These are phyloP conservation scores for Suillus decipiens DNA, from an alignment of 768 basidiomycete genomes.

Conservation along the genomic window DNA sequence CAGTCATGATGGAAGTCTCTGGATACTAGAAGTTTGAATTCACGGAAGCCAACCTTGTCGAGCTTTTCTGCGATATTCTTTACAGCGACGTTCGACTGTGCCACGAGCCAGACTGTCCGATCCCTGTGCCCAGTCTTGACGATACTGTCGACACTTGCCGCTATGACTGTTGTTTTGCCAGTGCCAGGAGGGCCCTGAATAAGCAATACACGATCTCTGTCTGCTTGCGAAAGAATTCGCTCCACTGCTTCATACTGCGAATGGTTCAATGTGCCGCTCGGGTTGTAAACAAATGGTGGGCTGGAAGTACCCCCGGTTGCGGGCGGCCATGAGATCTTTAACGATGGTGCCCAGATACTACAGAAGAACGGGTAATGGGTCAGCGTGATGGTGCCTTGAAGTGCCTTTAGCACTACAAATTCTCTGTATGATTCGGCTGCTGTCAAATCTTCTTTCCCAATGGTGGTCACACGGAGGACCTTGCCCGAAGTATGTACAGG, in stretches of 20 bases:
- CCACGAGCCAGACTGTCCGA: conserved; percentile 39
- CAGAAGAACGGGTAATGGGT: conserved; percentile 15
- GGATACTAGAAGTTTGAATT: conserved; percentile 45
- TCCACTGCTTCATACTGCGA: conserved; percentile 33
- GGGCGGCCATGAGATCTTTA: conserved; percentile 20
- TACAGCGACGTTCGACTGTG: conserved; percentile 53
- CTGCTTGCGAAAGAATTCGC: conserved; percentile 26
- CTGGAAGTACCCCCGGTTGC: neutral
- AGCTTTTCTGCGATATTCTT: conserved; percentile 54
- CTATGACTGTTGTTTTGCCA: conserved; percentile 47
- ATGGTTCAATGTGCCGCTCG: conserved; percentile 17
- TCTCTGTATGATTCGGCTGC: conserved; percentile 45
- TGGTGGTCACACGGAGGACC: conserved; percentile 43
- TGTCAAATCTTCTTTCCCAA: conserved; percentile 57
- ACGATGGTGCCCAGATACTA: conserved; percentile 21
- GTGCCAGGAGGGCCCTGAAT: conserved; percentile 44
- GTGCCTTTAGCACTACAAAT: conserved; percentile 20
- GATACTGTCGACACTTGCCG: conserved; percentile 34
- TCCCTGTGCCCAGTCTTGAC: conserved; percentile 10
- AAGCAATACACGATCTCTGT: conserved; percentile 25
- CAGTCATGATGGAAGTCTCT: conserved; percentile 48
- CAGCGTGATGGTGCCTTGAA: conserved; percentile 23
- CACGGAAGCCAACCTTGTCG: conserved; percentile 27
- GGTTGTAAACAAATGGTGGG: neutral
- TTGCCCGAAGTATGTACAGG: conserved; percentile 16